Base-by-base conservation (phyloP, 805 yeast genomes). In the Myxozyma geophila region DNA sequence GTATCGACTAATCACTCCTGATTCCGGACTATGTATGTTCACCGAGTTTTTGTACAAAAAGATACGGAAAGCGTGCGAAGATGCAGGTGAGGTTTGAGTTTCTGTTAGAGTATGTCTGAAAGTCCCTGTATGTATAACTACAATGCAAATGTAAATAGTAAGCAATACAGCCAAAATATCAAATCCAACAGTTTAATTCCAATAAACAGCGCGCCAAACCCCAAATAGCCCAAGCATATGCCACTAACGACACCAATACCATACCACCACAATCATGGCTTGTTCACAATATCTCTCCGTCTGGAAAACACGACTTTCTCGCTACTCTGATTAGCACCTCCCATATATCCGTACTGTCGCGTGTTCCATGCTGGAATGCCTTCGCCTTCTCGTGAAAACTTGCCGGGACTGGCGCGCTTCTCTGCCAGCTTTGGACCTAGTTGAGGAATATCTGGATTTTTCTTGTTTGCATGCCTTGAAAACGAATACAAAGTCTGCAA, bases 401-500 rank as follows among this genome's bases (percentile, higher is more conserved):
- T 49, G 21, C 73, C 79, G 66, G 82, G 86, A 67, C 77, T 83
- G 74, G 77, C 80, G 74, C 72, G 80, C 72, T 78, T 83, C 66
- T 73, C 74, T 0, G 83, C 79, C 46, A 86, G 72, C 58, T 81
- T 80, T 1, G 90, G 90, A 0, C 90, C 90, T 39, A 86, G 77
- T 0, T 83, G 80, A 0, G 85, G 83, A 62, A 81, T 70, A 58
- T 77, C 68, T 59, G 85, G 75, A 78, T 87, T 72, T 76, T 83
- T 77, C 60, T 79, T 79, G 71, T 88, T 82, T 1, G 90, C 88
- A 60, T 84, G 79, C 62, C 96, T 79, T 0, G 95, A 88, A 50
- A 90, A 79, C 1, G 96, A 85, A 70, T 88, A 86, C 48, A 90
- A 77, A 0, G 92, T 83, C 70, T 88, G 85, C n/a, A 87, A 76